Percentiles rank a stretch among this genome's conserved stretches.
phyloP scores from a whole-genome alignment of 2,329 filamentous ascomycete species.

The Polychaeton citri region DNA sequence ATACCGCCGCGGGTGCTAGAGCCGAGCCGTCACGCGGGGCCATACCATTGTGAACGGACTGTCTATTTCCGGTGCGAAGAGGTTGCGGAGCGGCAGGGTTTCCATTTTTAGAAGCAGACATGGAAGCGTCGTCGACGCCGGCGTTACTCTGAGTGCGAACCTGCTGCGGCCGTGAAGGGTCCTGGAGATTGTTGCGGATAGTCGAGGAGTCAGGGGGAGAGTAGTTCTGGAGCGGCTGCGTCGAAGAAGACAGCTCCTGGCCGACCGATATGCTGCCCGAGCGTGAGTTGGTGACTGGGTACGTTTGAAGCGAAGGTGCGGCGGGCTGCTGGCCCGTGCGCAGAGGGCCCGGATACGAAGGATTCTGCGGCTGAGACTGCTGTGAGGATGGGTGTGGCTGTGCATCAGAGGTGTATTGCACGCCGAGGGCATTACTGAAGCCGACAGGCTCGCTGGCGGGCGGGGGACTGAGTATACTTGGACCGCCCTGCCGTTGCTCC shows the following conservation, averaged over 20 bases:
- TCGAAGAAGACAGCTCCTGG: background rate
- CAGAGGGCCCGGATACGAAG: background rate
- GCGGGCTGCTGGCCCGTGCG: background rate
- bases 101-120: constrained; percentile 18
- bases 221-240: constrained; percentile 5
- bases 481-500: constrained; percentile 22
- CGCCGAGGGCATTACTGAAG: constrained; percentile 4
- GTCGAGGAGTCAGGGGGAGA: constrained; percentile 11
- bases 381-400: constrained; percentile 15
- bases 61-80: constrained; percentile 12
- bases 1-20: constrained; percentile 2
- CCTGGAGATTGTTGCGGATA: constrained; percentile 5
- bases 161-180: constrained; percentile 10
- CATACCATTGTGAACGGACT: constrained; percentile 21
- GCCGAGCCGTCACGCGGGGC: constrained; percentile 13
- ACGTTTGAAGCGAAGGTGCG: background rate
- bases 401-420: constrained; percentile 7
- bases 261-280: too few species aligned
- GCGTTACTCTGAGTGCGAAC: background rate
- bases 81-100: constrained; percentile 14
- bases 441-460: constrained; percentile 8
- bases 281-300: background rate
- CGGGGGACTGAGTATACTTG: constrained; percentile 10
- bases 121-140: constrained; percentile 12
- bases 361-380: constrained; percentile 2